phyloP scores from a whole-genome alignment of 108 stramenopile species.

The Cyclotella choctawhatcheeana region DNA sequence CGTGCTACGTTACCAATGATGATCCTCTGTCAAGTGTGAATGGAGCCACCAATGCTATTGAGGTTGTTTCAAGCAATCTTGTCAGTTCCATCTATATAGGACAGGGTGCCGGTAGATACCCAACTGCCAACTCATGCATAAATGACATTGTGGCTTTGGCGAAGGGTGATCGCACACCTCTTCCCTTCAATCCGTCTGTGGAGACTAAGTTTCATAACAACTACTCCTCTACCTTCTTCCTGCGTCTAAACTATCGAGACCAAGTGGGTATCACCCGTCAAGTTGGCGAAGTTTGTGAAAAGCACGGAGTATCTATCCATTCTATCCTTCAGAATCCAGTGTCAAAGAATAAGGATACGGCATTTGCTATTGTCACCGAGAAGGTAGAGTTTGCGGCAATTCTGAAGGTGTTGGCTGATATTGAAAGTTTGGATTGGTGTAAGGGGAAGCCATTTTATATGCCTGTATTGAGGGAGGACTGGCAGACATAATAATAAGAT shows the following conservation, averaged over 20 bases:
- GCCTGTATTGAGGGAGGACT: slow-evolving; percentile 82
- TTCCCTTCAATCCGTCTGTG: slow-evolving; percentile 73
- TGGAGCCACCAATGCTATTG: slow-evolving; percentile 89
- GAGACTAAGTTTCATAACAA: slow-evolving; percentile 69
- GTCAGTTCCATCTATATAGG: slow-evolving; percentile 81
- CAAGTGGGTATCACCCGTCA: slow-evolving; percentile 81
- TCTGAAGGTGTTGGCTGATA: slow-evolving; percentile 69
- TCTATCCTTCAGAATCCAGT: slow-evolving; percentile 88
- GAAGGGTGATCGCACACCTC: slow-evolving; percentile 70
- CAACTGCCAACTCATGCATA: slow-evolving; percentile 88
- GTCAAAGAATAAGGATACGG: slow-evolving; percentile 70
- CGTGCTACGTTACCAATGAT: slow-evolving; percentile 77
- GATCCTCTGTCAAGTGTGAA: slow-evolving; percentile 78
- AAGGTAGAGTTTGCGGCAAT: slow-evolving; percentile 71
- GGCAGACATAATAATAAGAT: slow-evolving; percentile 48
- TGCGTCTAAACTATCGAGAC: slow-evolving; percentile 81
- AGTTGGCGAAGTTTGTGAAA: slow-evolving; percentile 86
- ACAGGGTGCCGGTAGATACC: slow-evolving; percentile 89
- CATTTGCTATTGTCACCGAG: slow-evolving; percentile 88
- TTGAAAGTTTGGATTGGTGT: slow-evolving; percentile 86
- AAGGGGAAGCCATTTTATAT: slow-evolving; percentile 83
- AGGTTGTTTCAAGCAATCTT: slow-evolving; percentile 78
- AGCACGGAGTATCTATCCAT: slow-evolving; percentile 84
- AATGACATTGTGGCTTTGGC: slow-evolving; percentile 88
- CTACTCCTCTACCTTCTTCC: slow-evolving; percentile 84